phyloP scores from a whole-genome alignment of 768 basidiomycete genomes.

The Pisolithus albus region DNA sequence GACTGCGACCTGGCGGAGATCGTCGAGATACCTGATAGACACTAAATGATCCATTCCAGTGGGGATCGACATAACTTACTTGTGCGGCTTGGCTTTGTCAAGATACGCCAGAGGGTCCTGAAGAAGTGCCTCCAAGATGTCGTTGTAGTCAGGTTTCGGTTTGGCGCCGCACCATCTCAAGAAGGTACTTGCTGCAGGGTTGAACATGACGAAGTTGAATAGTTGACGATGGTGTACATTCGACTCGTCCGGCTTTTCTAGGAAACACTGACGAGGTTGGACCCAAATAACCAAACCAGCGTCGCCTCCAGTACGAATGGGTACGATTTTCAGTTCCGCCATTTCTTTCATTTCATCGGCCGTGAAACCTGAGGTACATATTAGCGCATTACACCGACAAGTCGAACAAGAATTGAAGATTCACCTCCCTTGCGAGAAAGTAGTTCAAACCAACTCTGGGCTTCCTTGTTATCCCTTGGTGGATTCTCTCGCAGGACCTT shows the following conservation, averaged over 20 bases:
- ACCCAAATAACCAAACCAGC: conserved; percentile 29
- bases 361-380: conserved; percentile 42
- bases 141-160: conserved; percentile 73
- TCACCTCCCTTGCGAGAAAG: conserved; percentile 53
- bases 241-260: conserved; percentile 35
- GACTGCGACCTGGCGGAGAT: conserved; percentile 74
- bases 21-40: conserved; percentile 58
- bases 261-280: conserved; percentile 58
- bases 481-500: conserved; percentile 45
- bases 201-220: conserved; percentile 83
- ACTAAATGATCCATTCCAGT: background rate
- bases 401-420: background rate
- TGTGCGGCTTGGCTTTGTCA: conserved; percentile 48
- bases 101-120: conserved; percentile 62
- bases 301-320: conserved; percentile 27
- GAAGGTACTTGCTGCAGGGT: conserved; percentile 67
- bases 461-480: conserved; percentile 43
- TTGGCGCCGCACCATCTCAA: conserved; percentile 79
- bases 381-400: background rate
- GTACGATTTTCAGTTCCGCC: conserved; percentile 56
- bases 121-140: conserved; percentile 61
- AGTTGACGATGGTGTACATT: conserved; percentile 58
- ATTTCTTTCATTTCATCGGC: conserved; percentile 45
- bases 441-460: conserved; percentile 54
- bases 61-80: conserved; percentile 34